Percentiles rank a stretch among this genome's conserved stretches.
Evolutionary conservation across 1,284 basidiomycete species (phyloP).

Genomic region (Kwoniella shivajii): DNA sequence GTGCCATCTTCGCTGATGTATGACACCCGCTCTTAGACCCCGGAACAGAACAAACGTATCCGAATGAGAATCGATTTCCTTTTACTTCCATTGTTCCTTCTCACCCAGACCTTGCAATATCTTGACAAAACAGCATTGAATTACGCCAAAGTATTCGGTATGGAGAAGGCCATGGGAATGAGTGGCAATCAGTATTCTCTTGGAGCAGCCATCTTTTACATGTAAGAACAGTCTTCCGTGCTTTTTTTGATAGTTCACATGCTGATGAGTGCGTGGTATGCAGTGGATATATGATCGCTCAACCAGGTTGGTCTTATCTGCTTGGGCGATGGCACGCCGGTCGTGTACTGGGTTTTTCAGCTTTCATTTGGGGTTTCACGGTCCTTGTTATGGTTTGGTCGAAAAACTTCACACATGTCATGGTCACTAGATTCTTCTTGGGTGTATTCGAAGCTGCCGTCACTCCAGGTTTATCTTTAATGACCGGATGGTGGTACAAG

Average conservation of each 20-base stretch:
- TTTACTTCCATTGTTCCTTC: conserved; percentile 43
- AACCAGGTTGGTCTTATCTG: conserved; percentile 39
- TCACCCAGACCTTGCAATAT: conserved; percentile 44
- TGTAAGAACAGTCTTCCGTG: conserved; percentile 9
- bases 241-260: not conserved
- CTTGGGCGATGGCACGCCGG: conserved; percentile 45
- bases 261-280: not conserved
- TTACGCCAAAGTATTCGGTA: conserved; percentile 48
- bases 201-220: conserved; percentile 44
- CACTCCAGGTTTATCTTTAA: conserved; percentile 47
- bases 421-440: conserved; percentile 40
- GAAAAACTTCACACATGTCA: conserved; percentile 34
- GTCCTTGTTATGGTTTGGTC: conserved; percentile 43
- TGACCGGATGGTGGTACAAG: conserved; percentile 47
- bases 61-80: conserved; percentile 40
- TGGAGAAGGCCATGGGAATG: conserved; percentile 47
- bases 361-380: conserved; percentile 46
- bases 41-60: conserved; percentile 44
- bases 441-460: conserved; percentile 48
- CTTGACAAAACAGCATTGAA: conserved; percentile 48
- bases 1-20: not conserved
- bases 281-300: conserved; percentile 43
- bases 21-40: conserved; percentile 27
- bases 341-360: conserved; percentile 42
- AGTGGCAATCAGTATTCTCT: conserved; percentile 40